Evolutionary conservation across 352 stramenopile genomes (phyloP).

Genomic region (Globisporangium emineosum): DNA sequence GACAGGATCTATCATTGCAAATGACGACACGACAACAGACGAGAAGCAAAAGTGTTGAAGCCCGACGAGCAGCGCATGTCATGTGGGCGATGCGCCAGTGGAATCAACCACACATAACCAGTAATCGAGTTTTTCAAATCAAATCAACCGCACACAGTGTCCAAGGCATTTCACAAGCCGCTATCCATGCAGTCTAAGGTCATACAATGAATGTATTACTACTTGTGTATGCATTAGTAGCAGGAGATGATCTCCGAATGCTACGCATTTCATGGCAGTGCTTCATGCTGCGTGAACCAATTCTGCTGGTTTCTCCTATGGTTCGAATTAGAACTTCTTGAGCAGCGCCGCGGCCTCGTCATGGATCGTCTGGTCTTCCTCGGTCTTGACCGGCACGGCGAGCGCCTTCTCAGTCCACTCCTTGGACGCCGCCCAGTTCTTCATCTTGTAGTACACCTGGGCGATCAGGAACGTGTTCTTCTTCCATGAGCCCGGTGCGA

Average conservation of each 20-base stretch:
- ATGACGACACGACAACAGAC: not conserved
- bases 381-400: constrained; percentile 42
- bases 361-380: constrained; percentile 72
- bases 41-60: not conserved
- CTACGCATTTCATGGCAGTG: not conserved
- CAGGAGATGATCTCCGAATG: not conserved
- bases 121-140: no score
- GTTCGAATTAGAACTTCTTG: constrained; percentile 43
- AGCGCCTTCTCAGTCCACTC: constrained; percentile 72
- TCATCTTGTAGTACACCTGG: constrained; percentile 82
- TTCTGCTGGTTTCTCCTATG: not conserved
- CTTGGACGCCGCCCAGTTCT: constrained; percentile 55
- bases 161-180: not conserved
- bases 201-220: not conserved
- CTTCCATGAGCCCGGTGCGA: constrained; percentile 79
- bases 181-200: not conserved
- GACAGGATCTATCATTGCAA: not conserved
- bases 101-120: constrained; percentile 1
- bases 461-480: constrained; percentile 81
- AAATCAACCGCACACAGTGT: not conserved
- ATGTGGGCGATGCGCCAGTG: constrained; percentile 2
- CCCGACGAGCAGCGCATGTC: constrained; percentile 2
- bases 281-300: not conserved
- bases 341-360: constrained; percentile 65
- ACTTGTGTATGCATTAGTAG: constrained; percentile 1